phyloP scores from a whole-genome alignment of 2,329 filamentous ascomycete species.

The Thermothelomyces thermophilus region DNA sequence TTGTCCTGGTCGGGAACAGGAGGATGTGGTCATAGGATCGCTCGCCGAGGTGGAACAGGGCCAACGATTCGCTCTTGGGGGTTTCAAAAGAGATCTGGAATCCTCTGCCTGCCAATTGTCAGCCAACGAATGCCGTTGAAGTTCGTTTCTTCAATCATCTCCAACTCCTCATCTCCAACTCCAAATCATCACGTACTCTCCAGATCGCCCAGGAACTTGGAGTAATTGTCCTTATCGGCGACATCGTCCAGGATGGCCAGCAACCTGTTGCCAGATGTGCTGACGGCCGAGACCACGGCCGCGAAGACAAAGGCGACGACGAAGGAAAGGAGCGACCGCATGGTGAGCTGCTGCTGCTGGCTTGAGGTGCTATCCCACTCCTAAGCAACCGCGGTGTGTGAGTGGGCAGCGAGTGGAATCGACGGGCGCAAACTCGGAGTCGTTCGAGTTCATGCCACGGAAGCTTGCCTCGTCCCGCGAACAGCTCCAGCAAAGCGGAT shows the following conservation, averaged over 20 bases:
- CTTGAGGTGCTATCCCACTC: slow-evolving; percentile 6
- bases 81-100: slow-evolving; percentile 77
- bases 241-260: slow-evolving; percentile 81
- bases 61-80: slow-evolving; percentile 69
- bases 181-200: slow-evolving; percentile 43
- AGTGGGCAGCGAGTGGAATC: slow-evolving; percentile 15
- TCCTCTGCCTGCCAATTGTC: slow-evolving; percentile 59
- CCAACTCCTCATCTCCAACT: not conserved
- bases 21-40: slow-evolving; percentile 86
- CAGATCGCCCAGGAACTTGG: slow-evolving; percentile 70
- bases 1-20: slow-evolving; percentile 81
- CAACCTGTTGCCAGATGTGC: slow-evolving; percentile 70
- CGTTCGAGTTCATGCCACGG: slow-evolving; percentile 16
- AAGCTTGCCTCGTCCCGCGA: slow-evolving; percentile 10
- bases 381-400: slow-evolving; percentile 10
- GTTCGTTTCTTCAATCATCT: no score
- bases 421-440: slow-evolving; percentile 19
- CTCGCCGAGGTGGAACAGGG: slow-evolving; percentile 80
- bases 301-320: slow-evolving; percentile 61
- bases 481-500: slow-evolving; percentile 7
- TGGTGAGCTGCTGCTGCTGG: no score
- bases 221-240: slow-evolving; percentile 74
- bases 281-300: slow-evolving; percentile 65
- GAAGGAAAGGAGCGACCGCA: slow-evolving; percentile 70
- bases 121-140: slow-evolving; percentile 15